Base-by-base conservation (phyloP, 2,329 filamentous ascomycete genomes). In the Claviceps fusiformis region DNA sequence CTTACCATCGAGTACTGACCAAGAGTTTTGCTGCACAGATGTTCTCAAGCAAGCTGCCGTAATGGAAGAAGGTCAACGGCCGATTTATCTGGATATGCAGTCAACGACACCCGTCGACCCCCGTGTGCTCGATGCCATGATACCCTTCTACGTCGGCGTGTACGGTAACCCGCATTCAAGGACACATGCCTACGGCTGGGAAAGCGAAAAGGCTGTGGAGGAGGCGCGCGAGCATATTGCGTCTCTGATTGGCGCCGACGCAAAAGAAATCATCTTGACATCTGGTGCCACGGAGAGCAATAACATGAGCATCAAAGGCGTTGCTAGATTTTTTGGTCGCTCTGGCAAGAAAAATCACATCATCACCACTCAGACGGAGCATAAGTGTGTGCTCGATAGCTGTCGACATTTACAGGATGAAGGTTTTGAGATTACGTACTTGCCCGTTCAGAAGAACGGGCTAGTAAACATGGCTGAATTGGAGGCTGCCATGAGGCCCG, bases 281-380 rank as follows among this genome's bases (percentile, higher is more conserved):
- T 96, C 91, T 64, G 93, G 93, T 55, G 93, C 93, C 17, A 98
- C 93, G 0, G 93, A 98, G 75, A 96, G 90, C 68, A 98, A 98
- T 73, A 98, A 98, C 66, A 98, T 98, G 93, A 95, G 90, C 71
- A 89, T 98, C 75, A 98, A 98, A 75, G 93, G 93, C 60, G 92
- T 98, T 9, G 91, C 93, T 24, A 81, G 92, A 59, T 98, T 98
- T 74, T 96, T 96, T 68, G 90, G 89, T 61, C 83, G 89, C 56
- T 84, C 82, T 2, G 91, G 90, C 64, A 96, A 96, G 82, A 97
- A 97, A 83, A 95, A 87, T 74, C 93, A 98, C 71, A 92, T 98
- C 66, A 90, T 98, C 70, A 98, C 93, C 29, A 89, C 84, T 44
- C 93, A 97, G 74, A 98, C 93, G 0, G 93, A 98, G 73, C 93